Evolutionary conservation across 1,139 yeast genomes (phyloP).

Genomic region (Nakaseomyces bracarensis): DNA sequence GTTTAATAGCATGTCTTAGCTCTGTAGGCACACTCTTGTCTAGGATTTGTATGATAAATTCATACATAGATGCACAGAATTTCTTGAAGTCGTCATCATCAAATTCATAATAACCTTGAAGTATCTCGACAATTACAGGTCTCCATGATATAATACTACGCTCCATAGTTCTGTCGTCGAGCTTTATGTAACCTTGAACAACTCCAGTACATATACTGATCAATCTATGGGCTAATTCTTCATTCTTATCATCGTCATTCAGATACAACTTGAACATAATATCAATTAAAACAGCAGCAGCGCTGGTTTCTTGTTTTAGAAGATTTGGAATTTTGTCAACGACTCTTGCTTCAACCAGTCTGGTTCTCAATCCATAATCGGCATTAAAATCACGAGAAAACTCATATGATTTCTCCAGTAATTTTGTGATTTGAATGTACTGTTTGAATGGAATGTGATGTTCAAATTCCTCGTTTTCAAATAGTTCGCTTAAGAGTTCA

Average conservation of each 20-base stretch:
- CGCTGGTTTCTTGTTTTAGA: constrained; percentile 81
- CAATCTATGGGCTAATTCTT: constrained; percentile 43
- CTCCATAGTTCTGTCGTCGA: constrained; percentile 71
- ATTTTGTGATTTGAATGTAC: constrained; percentile 48
- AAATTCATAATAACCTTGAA: constrained; percentile 72
- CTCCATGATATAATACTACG: constrained; percentile 79
- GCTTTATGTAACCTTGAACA: constrained; percentile 56
- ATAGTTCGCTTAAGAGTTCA: constrained; percentile 74
- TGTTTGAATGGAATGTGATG: constrained; percentile 58
- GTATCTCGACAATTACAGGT: constrained; percentile 82
- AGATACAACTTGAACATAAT: constrained; percentile 74
- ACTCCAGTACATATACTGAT: constrained; percentile 68
- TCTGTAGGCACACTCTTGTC: constrained; percentile 64
- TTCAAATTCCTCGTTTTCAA: constrained; percentile 60
- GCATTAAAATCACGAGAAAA: constrained; percentile 85
- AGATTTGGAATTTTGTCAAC: constrained; percentile 89
- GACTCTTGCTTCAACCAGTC: constrained; percentile 86
- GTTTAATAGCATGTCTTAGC: constrained; percentile 57
- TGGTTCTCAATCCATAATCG: constrained; percentile 74
- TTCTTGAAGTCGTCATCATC: constrained; percentile 64
- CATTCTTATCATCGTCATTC: constrained; percentile 43
- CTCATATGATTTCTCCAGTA: constrained; percentile 60
- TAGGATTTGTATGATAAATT: constrained; percentile 55
- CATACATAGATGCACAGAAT: constrained; percentile 61
- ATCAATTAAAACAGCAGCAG: constrained; percentile 80